Conservation (phyloP, 2,329 filamentous ascomycete species). For the Colletotrichum costaricense region DNA sequence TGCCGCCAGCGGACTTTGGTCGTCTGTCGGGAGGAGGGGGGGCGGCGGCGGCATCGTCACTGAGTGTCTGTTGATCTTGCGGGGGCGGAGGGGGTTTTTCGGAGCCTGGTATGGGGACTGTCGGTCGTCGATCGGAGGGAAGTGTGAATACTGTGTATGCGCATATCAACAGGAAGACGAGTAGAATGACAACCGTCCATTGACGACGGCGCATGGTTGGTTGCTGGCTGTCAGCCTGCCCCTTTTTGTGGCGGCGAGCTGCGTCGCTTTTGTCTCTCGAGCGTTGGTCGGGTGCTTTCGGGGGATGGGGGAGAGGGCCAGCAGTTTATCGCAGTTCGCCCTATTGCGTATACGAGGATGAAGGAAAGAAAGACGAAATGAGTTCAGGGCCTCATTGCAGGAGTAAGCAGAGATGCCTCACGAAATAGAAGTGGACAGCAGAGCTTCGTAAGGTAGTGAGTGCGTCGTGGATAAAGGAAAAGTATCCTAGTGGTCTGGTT, state of each 20-base stretch:
- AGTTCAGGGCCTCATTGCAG: slow-evolving; percentile 23
- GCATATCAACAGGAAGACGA: slow-evolving; percentile 53
- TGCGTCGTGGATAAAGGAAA: neutral
- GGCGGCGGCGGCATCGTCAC: slow-evolving; percentile 24
- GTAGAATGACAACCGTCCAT: slow-evolving; percentile 45
- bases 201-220: slow-evolving; percentile 52
- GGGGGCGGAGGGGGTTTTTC: slow-evolving; percentile 25
- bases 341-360: neutral
- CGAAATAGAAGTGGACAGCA: neutral
- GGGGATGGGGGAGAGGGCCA: neutral
- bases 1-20: slow-evolving; percentile 52
- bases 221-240: slow-evolving; percentile 21
- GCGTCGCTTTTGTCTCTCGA: slow-evolving; percentile 1
- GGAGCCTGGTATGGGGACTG: slow-evolving; percentile 6
- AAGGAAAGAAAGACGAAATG: neutral
- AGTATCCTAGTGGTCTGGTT: neutral
- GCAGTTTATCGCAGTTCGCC: slow-evolving; percentile 1
- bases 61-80: slow-evolving; percentile 23
- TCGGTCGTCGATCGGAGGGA: slow-evolving; percentile 21
- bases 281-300: neutral
- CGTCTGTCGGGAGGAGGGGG: slow-evolving; percentile 24
- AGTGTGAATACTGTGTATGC: slow-evolving; percentile 43
- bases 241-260: slow-evolving; percentile 18
- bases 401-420: neutral
- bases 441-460: neutral